These are phyloP conservation scores for Closterium sp. DNA, from an alignment of 139 green algal genomes.

Conservation along the genomic window DNA sequence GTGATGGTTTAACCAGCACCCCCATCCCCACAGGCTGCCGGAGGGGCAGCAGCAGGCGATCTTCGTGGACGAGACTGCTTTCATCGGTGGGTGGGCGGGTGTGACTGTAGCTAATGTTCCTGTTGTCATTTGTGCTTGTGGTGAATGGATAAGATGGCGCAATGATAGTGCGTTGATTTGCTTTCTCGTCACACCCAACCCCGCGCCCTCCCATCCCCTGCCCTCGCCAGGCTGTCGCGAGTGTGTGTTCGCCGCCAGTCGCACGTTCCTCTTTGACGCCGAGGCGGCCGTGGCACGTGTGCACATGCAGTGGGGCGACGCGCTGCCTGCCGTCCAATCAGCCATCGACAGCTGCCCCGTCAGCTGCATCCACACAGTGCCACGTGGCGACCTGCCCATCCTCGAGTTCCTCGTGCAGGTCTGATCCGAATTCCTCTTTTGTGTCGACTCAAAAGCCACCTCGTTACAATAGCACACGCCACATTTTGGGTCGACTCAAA, in stretches of 20 bases:
- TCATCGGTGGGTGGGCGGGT: constrained; percentile 52
- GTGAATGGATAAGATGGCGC: too few species aligned
- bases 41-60: constrained; percentile 19
- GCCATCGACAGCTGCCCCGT: constrained; percentile 49
- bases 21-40: too few species aligned
- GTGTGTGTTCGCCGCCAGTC: background rate
- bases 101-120: background rate
- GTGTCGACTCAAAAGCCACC: too few species aligned
- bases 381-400: constrained; percentile 38
- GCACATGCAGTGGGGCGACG: background rate
- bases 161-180: too few species aligned
- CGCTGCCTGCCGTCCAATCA: background rate
- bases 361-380: background rate
- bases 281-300: background rate
- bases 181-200: too few species aligned
- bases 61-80: constrained; percentile 58
- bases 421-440: background rate
- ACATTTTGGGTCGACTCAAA: too few species aligned
- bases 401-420: constrained; percentile 19
- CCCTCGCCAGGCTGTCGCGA: background rate
- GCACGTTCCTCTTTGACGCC: background rate
- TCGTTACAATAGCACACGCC: too few species aligned
- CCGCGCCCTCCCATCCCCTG: background rate
- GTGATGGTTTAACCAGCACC: too few species aligned
- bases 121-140: background rate